Conservation (phyloP, 306 rosid species). For the Vicia faba region DNA sequence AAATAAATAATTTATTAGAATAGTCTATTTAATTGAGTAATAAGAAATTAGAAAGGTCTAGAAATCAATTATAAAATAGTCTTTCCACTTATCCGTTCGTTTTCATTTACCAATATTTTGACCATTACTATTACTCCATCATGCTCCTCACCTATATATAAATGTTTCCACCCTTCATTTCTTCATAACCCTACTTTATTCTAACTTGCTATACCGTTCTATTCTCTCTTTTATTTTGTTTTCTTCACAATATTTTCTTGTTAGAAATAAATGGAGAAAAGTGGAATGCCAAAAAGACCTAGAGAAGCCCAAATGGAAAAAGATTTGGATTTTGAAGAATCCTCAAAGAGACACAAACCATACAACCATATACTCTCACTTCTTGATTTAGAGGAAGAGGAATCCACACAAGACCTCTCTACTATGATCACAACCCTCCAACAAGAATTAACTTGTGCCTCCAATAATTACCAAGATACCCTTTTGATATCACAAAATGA, state of each 20-base stretch:
- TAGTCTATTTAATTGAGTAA: too few relatives aligned
- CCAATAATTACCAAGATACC: slow-evolving; percentile 3
- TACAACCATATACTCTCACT: slow-evolving; percentile 68
- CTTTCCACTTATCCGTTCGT: too few relatives aligned
- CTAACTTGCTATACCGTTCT: background rate
- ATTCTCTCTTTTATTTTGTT: too few relatives aligned
- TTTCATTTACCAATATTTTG: slow-evolving; percentile 41
- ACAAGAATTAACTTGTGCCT: slow-evolving; percentile 52
- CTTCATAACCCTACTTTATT: slow-evolving; percentile 4
- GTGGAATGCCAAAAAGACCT: slow-evolving; percentile 50
- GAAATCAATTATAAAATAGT: too few relatives aligned
- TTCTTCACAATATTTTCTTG: background rate
- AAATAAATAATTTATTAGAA: too few relatives aligned
- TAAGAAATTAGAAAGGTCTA: too few relatives aligned
- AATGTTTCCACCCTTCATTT: slow-evolving; percentile 19
- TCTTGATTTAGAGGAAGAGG: slow-evolving; percentile 77
- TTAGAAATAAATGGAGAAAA: slow-evolving; percentile 45
- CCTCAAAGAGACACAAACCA: slow-evolving; percentile 60
- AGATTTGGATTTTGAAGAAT: slow-evolving; percentile 37
- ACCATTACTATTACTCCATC: slow-evolving; percentile 47
- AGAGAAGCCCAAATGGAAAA: slow-evolving; percentile 47
- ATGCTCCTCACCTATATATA: slow-evolving; percentile 37
- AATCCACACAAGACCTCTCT: slow-evolving; percentile 57
- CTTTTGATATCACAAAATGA: slow-evolving; percentile 21
- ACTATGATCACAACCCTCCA: slow-evolving; percentile 69